A percentile compares a stretch with the other conserved stretches of the same genome.
These are phyloP conservation scores for Sclerospora graminicola DNA, from an alignment of 352 stramenopile genomes.

Conservation along the genomic window DNA sequence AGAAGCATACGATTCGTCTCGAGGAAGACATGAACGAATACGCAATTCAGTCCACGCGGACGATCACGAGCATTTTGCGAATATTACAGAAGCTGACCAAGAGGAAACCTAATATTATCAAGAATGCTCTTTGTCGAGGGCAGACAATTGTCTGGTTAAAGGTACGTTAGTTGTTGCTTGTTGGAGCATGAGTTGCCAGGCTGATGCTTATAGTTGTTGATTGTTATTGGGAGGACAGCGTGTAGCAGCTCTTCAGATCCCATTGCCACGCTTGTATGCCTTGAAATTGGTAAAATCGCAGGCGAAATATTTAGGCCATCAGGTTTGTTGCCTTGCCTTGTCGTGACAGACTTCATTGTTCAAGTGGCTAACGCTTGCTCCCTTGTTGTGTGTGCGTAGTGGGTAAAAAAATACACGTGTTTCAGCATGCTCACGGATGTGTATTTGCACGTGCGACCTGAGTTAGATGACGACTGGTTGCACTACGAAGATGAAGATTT, in stretches of 20 bases:
- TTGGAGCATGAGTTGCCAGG: conserved; percentile 1
- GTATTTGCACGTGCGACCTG: conserved; percentile 65
- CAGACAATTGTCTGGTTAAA: conserved; percentile 79
- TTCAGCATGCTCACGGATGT: conserved; percentile 66
- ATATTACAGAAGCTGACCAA: conserved; percentile 81
- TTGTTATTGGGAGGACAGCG: conserved; percentile 21
- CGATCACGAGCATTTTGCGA: conserved; percentile 64
- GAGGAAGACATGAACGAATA: conserved; percentile 69
- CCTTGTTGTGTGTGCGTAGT: conserved; percentile 29
- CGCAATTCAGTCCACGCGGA: conserved; percentile 50
- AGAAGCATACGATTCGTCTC: conserved; percentile 46
- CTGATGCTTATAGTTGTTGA: background rate
- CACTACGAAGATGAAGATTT: conserved; percentile 73
- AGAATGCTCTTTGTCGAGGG: conserved; percentile 59
- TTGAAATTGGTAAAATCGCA: conserved; percentile 82
- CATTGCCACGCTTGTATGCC: conserved; percentile 56
- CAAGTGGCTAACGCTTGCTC: background rate
- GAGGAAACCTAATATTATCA: conserved; percentile 78
- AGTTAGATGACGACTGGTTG: conserved; percentile 76
- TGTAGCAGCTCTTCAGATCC: conserved; percentile 58
- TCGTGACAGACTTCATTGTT: background rate
- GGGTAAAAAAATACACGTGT: conserved; percentile 80
- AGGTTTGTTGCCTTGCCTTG: conserved; percentile 26
- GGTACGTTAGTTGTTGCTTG: conserved; percentile 15
- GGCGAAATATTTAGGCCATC: conserved; percentile 69